Base-by-base conservation (phyloP, 2,329 filamentous ascomycete genomes). In the Apiospora hydei region DNA sequence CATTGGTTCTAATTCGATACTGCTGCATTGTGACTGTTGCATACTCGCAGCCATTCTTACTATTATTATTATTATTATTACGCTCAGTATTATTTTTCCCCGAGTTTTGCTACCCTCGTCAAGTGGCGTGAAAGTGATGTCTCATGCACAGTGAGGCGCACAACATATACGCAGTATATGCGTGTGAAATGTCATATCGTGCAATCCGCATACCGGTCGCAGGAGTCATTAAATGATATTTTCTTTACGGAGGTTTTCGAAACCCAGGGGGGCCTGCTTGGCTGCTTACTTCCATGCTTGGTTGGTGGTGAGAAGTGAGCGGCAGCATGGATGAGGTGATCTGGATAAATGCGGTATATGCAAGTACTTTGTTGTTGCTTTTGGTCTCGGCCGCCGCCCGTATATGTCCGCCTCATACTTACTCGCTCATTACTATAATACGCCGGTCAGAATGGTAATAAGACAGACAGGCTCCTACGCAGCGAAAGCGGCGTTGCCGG, bases 321-420 rank as follows among this genome's bases (percentile, higher is more conserved):
- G 30, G 53, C 30, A 10, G 26, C 51, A 57, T 38, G 53, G 53
- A 61, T 61, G 53, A 38, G 30, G 30, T 57, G 51, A 34, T 57
- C 21, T 61, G 53, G 53, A 61, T 61, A 61, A 38, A 61, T 61
- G 53, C 53, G 53, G 53, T 61, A 61, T 61, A 61, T 61, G 53
- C 53, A 61, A 61, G 53, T 38, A 61, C 30, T 38, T 38, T 43
- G 41, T 14, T 6, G 41, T 14, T 30, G 26, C 3, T 30, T 61
- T 38, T 18, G 51, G 26, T 30, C 24, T 34, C 34, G 41, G 51
- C 51, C 11, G 51, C 51, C 26, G 51, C 16, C 24, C 51, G 14
- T 57, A 7, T 57, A 7, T 10, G 26, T 18, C 46, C 46, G 21
- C 46, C 46, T 47, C 46, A 47, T 47, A n/a, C 44, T 21, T 47